These are phyloP conservation scores for Rhinocladiella similis DNA, from an alignment of 2,329 filamentous ascomycete genomes.

Conservation along the genomic window DNA sequence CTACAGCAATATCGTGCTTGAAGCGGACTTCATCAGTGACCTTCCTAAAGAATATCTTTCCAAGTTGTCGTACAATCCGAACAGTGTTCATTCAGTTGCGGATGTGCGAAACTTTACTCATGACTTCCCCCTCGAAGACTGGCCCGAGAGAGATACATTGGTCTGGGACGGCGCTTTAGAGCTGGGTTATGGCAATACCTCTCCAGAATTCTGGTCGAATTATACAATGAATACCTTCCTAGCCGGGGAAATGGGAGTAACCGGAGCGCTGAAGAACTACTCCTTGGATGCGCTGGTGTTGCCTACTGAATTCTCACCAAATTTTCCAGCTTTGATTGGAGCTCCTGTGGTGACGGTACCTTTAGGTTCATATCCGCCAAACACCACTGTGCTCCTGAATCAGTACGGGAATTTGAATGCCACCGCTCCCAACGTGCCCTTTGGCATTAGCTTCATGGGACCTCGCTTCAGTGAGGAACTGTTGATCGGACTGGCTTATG, in stretches of 20 bases:
- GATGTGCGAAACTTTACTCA: constrained; percentile 60
- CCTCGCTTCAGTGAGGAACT: constrained; percentile 60
- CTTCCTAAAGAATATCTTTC: constrained; percentile 59
- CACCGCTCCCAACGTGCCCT: constrained; percentile 56
- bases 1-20: constrained; percentile 45
- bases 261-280: constrained; percentile 58
- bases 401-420: constrained; percentile 53
- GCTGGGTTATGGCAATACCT: constrained; percentile 59
- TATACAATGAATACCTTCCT: constrained; percentile 56
- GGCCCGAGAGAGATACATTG: constrained; percentile 59
- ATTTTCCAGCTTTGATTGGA: constrained; percentile 57
- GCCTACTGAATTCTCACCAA: constrained; percentile 52
- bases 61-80: constrained; percentile 58
- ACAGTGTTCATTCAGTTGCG: constrained; percentile 52
- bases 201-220: constrained; percentile 56
- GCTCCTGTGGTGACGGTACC: constrained; percentile 65
- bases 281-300: constrained; percentile 63
- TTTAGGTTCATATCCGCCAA: constrained; percentile 56
- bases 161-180: constrained; percentile 57
- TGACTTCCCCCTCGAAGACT: constrained; percentile 55
- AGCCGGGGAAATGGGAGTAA: constrained; percentile 60
- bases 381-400: constrained; percentile 49
- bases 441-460: constrained; percentile 66
- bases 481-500: constrained; percentile 66
- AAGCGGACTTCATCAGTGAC: constrained; percentile 61